A percentile compares a stretch with the other conserved stretches of the same genome.
Evolutionary conservation across 257 asterid species (phyloP).

Genomic region (Primulina tabacum): DNA sequence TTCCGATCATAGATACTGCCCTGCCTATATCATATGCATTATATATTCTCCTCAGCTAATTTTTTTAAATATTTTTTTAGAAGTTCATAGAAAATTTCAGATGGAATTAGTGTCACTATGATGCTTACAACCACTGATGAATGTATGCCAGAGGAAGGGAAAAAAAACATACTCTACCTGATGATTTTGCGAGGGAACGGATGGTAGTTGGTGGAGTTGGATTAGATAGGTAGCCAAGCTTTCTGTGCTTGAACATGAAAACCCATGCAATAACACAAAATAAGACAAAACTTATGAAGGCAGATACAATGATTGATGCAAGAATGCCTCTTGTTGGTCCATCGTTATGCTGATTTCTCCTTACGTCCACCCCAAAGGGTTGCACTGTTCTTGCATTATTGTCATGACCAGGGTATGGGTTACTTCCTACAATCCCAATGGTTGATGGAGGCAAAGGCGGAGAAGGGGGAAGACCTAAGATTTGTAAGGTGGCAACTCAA

Average conservation of each 20-base stretch:
- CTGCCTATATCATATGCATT: constrained; percentile 35
- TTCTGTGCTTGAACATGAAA: constrained; percentile 46
- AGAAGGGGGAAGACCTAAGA: constrained; percentile 83
- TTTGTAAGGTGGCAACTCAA: constrained; percentile 20
- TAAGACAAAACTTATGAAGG: constrained; percentile 51
- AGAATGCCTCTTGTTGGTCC: constrained; percentile 56
- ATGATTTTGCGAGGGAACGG: constrained; percentile 66
- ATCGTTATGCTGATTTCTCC: constrained; percentile 43
- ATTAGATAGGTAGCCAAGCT: constrained; percentile 34
- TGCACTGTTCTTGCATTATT: constrained; percentile 53
- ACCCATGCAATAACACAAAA: constrained; percentile 60
- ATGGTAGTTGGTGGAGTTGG: constrained; percentile 48
- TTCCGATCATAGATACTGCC: constrained; percentile 49
- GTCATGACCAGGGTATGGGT: constrained; percentile 62
- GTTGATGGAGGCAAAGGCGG: constrained; percentile 81
- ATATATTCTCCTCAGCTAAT: constrained; percentile 14
- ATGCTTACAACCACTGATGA: not conserved
- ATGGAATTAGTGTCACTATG: not conserved
- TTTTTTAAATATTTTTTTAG: constrained; percentile 1
- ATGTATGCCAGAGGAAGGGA: not conserved
- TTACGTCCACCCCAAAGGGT: constrained; percentile 87
- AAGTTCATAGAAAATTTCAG: constrained; percentile 2
- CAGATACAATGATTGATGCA: constrained; percentile 60
- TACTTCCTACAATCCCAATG: constrained; percentile 48
- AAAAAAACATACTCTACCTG: constrained; percentile 48